Evolutionary conservation across 495 filamentous ascomycete species (phyloP).

Genomic region (Letharia lupina): DNA sequence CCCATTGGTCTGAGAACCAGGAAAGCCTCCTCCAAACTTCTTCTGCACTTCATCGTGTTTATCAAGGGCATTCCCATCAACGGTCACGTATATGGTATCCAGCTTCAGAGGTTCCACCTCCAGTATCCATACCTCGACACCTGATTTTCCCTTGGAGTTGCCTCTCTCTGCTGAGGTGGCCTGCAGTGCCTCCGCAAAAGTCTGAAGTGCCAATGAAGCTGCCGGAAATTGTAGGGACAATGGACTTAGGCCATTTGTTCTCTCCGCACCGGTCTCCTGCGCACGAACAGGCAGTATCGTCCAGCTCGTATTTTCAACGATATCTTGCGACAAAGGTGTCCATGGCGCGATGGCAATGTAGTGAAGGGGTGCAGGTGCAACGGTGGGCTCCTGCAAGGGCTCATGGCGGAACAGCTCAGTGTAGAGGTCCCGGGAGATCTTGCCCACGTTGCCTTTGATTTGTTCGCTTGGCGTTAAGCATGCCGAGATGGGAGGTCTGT

Average conservation of each 20-base stretch:
- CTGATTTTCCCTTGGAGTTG: conserved; percentile 25
- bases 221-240: conserved; percentile 80
- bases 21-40: conserved; percentile 56
- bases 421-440: conserved; percentile 80
- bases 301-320: conserved; percentile 63
- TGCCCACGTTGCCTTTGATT: conserved; percentile 77
- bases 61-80: conserved; percentile 65
- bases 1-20: conserved; percentile 32
- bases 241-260: conserved; percentile 15
- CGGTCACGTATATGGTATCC: conserved; percentile 74
- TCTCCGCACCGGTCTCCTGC: conserved; percentile 6
- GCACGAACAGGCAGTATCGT: conserved; percentile 70
- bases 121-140: conserved; percentile 70
- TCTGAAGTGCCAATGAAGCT: conserved; percentile 65
- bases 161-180: conserved; percentile 46
- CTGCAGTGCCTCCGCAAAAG: conserved; percentile 62
- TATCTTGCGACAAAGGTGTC: conserved; percentile 46
- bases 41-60: conserved; percentile 54
- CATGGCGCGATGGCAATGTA: conserved; percentile 80
- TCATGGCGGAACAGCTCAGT: conserved; percentile 65
- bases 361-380: conserved; percentile 27
- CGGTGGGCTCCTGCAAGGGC: neutral
- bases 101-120: conserved; percentile 73
- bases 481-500: conserved; percentile 50
- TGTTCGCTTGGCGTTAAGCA: conserved; percentile 69